Evolutionary conservation across 768 basidiomycete species (phyloP), one percentile per base, ranked within the genome.

Genomic region (Piloderma croceum): DNA sequence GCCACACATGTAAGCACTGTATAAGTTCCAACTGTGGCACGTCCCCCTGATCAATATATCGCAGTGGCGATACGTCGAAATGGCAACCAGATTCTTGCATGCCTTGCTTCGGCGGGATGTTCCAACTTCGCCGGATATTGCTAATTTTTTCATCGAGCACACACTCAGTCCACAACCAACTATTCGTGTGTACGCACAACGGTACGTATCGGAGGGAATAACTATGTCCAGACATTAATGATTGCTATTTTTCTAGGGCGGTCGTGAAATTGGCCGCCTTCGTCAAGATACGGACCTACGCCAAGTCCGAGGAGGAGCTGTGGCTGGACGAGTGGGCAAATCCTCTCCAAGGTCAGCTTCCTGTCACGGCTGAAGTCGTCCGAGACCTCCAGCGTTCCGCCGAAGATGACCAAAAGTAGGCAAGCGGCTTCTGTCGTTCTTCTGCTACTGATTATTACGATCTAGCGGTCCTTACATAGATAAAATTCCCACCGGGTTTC

Each of bases 1-100:
- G 71, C 72, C 15, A 87, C 85, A 35, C 87, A 90, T 61, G 88
- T 87, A 63, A 45, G n/a, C 9, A 6, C 25, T 32, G 32, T 36
- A n/a, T n/a, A n/a, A n/a, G n/a, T n/a, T n/a, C n/a, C n/a, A n/a
- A n/a, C n/a, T n/a, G n/a, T n/a, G n/a, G n/a, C n/a, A n/a, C n/a
- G n/a, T n/a, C n/a, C n/a, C n/a, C n/a, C n/a, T n/a, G n/a, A n/a
- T n/a, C n/a, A n/a, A n/a, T n/a, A 31, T 22, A 42, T 43, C 52
- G n/a, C 48, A 90, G 87, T 90, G 87, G 87, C 71, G 86, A 63
- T 90, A 90, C 58, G 69, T 80, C 0, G 81, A 88, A 67, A 79
- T 79, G 50, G 81, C 86, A 6, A 59, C 70, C 22, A 73, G 71
- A 24, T 81, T 85, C 53, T 56, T 89, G 33, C 65, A 63, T 22